Percentiles rank a stretch among this genome's conserved stretches.
Evolutionary conservation across 2,329 filamentous ascomycete species (phyloP).

Genomic region (Sclerotinia trifoliorum): DNA sequence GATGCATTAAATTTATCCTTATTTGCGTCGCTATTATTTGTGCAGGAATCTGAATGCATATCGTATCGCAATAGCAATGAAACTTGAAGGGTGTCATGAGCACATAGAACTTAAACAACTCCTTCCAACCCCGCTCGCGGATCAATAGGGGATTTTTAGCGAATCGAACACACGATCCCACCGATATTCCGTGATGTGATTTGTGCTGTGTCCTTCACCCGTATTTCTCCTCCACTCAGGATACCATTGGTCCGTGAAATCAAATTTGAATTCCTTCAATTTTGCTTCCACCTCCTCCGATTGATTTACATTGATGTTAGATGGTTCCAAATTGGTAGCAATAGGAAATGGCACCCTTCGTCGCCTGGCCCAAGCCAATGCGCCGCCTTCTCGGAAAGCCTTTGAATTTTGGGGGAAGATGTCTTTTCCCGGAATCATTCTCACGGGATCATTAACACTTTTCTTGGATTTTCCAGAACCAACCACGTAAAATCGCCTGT

Average conservation of each 20-base stretch:
- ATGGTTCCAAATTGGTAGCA: neutral
- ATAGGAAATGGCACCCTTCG: neutral
- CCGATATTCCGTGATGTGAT: neutral
- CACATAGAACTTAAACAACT: neutral
- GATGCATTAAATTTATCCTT: neutral
- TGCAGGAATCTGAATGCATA: neutral
- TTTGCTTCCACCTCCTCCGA: neutral
- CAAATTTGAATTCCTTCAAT: neutral
- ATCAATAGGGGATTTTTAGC: neutral
- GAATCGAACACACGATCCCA: neutral
- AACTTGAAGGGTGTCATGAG: neutral
- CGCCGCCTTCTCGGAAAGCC: neutral
- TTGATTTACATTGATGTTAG: neutral
- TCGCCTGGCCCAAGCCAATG: conserved; percentile 3
- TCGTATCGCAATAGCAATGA: neutral
- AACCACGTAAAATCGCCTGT: conserved; percentile 55
- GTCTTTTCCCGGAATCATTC: neutral
- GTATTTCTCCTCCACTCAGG: neutral
- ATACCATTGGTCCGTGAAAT: conserved; percentile 4
- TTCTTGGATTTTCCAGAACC: conserved; percentile 40
- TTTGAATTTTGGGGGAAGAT: neutral
- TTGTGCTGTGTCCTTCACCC: neutral
- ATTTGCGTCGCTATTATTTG: neutral
- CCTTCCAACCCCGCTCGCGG: neutral
- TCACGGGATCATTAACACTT: neutral